Conservation (phyloP, 2,329 filamentous ascomycete genomes). For the Thermoascus crustaceus region DNA sequence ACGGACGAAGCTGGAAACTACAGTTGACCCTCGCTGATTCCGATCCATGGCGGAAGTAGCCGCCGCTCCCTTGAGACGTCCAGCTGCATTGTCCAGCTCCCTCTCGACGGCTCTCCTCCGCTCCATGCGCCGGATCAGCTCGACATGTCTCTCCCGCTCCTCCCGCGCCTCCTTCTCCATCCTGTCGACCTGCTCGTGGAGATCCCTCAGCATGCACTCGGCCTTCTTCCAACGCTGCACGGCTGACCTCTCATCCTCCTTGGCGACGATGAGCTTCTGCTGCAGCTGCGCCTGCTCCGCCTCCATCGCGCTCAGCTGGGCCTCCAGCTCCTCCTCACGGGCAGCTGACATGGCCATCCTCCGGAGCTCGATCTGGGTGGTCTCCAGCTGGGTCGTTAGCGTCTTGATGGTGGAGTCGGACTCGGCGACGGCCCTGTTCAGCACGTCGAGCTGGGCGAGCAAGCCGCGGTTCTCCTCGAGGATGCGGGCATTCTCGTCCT, state of each 20-base stretch:
- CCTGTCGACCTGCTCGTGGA: conserved; percentile 80
- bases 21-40: conserved; percentile 53
- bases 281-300: conserved; percentile 70
- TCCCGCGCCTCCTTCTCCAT: conserved; percentile 77
- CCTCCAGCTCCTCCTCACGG: conserved; percentile 70
- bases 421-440: conserved; percentile 71
- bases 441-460: conserved; percentile 71
- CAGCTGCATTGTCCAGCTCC: conserved; percentile 71
- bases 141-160: conserved; percentile 72
- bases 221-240: conserved; percentile 78
- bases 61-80: conserved; percentile 71
- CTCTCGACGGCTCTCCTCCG: conserved; percentile 72
- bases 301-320: conserved; percentile 70
- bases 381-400: conserved; percentile 67
- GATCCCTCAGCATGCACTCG: conserved; percentile 65
- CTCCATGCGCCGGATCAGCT: conserved; percentile 76
- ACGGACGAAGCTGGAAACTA: conserved; percentile 93
- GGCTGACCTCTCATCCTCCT: conserved; percentile 69
- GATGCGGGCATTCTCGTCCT: conserved; percentile 66
- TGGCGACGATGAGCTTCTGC: conserved; percentile 55
- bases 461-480: conserved; percentile 77
- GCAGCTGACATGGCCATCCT: conserved; percentile 65
- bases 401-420: conserved; percentile 72
- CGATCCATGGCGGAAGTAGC: conserved; percentile 58
- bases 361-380: conserved; percentile 68